Percentiles rank a stretch among this genome's conserved stretches.
Conservation (phyloP, 2,329 filamentous ascomycete species). For the Huntiella abstrusa region DNA sequence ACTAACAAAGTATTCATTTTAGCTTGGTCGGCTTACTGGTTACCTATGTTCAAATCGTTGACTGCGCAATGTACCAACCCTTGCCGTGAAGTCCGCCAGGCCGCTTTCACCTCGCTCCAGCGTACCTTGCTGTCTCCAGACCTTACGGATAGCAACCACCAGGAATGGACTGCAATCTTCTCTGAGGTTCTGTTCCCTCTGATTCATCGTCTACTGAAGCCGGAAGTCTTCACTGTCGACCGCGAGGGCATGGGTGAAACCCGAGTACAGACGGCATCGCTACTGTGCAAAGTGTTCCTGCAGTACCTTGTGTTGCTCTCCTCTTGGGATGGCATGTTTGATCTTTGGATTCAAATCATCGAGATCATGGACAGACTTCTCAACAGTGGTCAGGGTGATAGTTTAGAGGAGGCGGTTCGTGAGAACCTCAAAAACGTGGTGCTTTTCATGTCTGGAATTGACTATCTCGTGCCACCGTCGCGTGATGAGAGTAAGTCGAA, state of each 20-base stretch:
- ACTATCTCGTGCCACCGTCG: slow-evolving; percentile 56
- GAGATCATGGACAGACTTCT: slow-evolving; percentile 91
- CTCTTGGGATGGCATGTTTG: slow-evolving; percentile 74
- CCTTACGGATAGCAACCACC: slow-evolving; percentile 63
- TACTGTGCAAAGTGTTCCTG: slow-evolving; percentile 88
- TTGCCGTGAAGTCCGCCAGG: slow-evolving; percentile 76
- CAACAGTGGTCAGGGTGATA: slow-evolving; percentile 86
- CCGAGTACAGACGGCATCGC: slow-evolving; percentile 70
- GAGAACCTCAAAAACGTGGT: slow-evolving; percentile 94
- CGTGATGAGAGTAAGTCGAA: slow-evolving; percentile 34
- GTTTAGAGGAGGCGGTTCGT: slow-evolving; percentile 79
- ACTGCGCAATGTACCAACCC: slow-evolving; percentile 86
- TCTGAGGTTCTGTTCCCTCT: slow-evolving; percentile 84
- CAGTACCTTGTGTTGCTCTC: slow-evolving; percentile 77
- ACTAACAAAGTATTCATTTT: not conserved
- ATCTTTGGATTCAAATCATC: slow-evolving; percentile 81
- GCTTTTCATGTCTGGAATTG: slow-evolving; percentile 82
- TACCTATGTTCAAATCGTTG: slow-evolving; percentile 77
- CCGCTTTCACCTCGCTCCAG: slow-evolving; percentile 73
- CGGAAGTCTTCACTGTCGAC: slow-evolving; percentile 84
- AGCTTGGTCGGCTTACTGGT: slow-evolving; percentile 98
- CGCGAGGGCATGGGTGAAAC: slow-evolving; percentile 90
- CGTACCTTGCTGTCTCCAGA: slow-evolving; percentile 70
- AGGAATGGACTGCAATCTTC: slow-evolving; percentile 92
- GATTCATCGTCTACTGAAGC: slow-evolving; percentile 71